A percentile compares a stretch with the other conserved stretches of the same genome.
These are phyloP conservation scores for Testicularia cyperi DNA, from an alignment of 1,284 basidiomycete genomes.

Conservation along the genomic window DNA sequence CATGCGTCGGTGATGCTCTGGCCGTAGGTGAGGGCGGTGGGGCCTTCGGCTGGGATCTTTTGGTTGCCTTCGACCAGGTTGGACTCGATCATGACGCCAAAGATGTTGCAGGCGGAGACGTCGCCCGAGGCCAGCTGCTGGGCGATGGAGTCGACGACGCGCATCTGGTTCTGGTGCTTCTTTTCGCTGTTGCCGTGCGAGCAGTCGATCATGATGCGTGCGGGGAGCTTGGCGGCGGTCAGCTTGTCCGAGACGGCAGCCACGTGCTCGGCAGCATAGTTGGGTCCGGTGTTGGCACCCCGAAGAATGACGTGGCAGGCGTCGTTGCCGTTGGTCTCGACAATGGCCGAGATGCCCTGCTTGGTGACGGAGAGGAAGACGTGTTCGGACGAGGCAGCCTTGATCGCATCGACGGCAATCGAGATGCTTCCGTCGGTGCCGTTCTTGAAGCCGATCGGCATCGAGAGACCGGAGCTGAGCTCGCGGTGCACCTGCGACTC, in stretches of 20 bases:
- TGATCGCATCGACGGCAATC: slow-evolving; percentile 90
- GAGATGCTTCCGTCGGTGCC: slow-evolving; percentile 61
- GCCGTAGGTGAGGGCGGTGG: slow-evolving; percentile 45
- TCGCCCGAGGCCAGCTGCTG: slow-evolving; percentile 39
- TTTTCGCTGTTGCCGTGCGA: slow-evolving; percentile 73
- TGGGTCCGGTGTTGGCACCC: slow-evolving; percentile 57
- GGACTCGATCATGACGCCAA: slow-evolving; percentile 97
- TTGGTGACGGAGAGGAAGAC: slow-evolving; percentile 98
- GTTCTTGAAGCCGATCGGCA: slow-evolving; percentile 79
- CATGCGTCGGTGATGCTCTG: slow-evolving; percentile 57
- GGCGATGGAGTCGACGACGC: slow-evolving; percentile 65
- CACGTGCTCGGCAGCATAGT: slow-evolving; percentile 51
- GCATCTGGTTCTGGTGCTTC: slow-evolving; percentile 67
- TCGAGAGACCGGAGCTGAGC: slow-evolving; percentile 78
- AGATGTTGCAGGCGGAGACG: slow-evolving; percentile 66
- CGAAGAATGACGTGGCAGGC: slow-evolving; percentile 59
- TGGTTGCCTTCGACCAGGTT: slow-evolving; percentile 71
- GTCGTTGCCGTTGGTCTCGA: slow-evolving; percentile 59
- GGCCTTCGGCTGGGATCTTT: slow-evolving; percentile 47
- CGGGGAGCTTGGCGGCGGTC: slow-evolving; percentile 29
- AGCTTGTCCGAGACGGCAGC: slow-evolving; percentile 38
- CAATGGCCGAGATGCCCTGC: slow-evolving; percentile 67
- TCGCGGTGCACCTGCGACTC: slow-evolving; percentile 94
- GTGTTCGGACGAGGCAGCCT: slow-evolving; percentile 84
- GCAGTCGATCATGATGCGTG: slow-evolving; percentile 70